Percentiles rank a stretch among this genome's conserved stretches.
Evolutionary conservation across 129 eudicot species (phyloP).

Genomic region (Centrapalus pauciflorus): DNA sequence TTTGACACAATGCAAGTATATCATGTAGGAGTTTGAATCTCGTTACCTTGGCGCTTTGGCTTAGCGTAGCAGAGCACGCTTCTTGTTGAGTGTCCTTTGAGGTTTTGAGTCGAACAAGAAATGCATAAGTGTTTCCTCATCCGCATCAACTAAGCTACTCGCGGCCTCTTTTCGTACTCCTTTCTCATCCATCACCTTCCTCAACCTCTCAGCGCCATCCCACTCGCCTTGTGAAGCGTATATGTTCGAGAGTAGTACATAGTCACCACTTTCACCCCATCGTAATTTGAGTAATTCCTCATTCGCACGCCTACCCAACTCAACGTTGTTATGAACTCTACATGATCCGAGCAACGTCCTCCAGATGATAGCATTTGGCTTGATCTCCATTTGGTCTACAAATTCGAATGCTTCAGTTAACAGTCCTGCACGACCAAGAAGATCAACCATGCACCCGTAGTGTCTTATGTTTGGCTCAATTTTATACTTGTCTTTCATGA

Average conservation of each 20-base stretch:
- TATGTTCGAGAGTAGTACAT: slow-evolving; percentile 64
- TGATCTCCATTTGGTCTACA: slow-evolving; percentile 44
- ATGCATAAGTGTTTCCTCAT: slow-evolving; percentile 28
- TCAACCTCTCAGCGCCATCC: slow-evolving; percentile 56
- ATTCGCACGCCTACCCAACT: slow-evolving; percentile 53
- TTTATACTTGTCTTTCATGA: slow-evolving; percentile 49
- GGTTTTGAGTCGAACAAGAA: slow-evolving; percentile 39
- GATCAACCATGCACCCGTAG: slow-evolving; percentile 84
- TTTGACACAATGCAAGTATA: background rate
- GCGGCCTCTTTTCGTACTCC: slow-evolving; percentile 72
- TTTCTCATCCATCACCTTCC: slow-evolving; percentile 67
- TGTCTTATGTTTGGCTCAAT: slow-evolving; percentile 59
- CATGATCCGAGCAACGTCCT: slow-evolving; percentile 79
- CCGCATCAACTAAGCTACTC: slow-evolving; percentile 46
- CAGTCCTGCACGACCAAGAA: slow-evolving; percentile 72
- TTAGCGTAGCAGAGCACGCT: background rate
- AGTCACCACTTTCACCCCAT: slow-evolving; percentile 65
- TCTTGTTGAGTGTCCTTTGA: background rate
- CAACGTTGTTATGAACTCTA: slow-evolving; percentile 55
- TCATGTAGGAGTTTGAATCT: too few species aligned
- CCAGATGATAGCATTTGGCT: slow-evolving; percentile 72
- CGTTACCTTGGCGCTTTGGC: slow-evolving; percentile 1
- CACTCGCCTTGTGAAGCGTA: slow-evolving; percentile 72
- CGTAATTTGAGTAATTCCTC: slow-evolving; percentile 47
- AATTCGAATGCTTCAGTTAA: slow-evolving; percentile 60